Evolutionary conservation across 306 rosid genomes (phyloP), one percentile per base, ranked within the genome.

Genomic region (Comarum palustre): DNA sequence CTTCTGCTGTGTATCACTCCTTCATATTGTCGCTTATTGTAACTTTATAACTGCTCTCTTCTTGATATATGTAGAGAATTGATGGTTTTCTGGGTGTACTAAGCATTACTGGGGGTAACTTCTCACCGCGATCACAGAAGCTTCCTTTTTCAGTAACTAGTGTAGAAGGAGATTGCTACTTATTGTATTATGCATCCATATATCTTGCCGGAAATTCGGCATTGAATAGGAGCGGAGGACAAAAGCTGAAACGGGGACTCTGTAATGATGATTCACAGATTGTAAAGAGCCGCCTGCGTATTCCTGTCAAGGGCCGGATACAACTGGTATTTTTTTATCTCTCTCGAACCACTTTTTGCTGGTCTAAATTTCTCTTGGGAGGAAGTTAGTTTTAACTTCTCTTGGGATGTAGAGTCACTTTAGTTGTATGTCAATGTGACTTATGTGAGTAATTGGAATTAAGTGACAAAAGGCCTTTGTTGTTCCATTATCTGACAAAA

Each of bases 101-200:
- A 52, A 87, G 93, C 79, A 80, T 95, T 50, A 84, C 90, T 24
- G 97, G 96, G 15, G 99, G 99, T 17, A 87, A 87, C 75, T 95
- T 95, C 71, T 95, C 99, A 62, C 97, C 96, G 38, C 89, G 84
- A 63, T 90, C 96, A 51, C 97, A 88, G 78, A 95, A 95, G 91
- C 96, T 95, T 84, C 99, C 99, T 46, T 95, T 95, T 78, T 87
- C 97, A 27, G 99, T 95, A 59, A 82, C 88, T 34, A 95, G 97
- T 16, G 90, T 95, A 17, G 97, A 95, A 82, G 97, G 90, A 64
- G 96, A 95, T 73, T 67, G 89, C 83, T 91, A 79, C 82, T 87
- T 94, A 66, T 73, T 95, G 75, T 95, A 95, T 81, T 95, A 73
- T 78, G 90, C 99, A 57, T 85, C 93, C 68, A 90, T 95, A 70